Conservation (phyloP, 179 eudicot genomes). For the Beta corolliflora region DNA sequence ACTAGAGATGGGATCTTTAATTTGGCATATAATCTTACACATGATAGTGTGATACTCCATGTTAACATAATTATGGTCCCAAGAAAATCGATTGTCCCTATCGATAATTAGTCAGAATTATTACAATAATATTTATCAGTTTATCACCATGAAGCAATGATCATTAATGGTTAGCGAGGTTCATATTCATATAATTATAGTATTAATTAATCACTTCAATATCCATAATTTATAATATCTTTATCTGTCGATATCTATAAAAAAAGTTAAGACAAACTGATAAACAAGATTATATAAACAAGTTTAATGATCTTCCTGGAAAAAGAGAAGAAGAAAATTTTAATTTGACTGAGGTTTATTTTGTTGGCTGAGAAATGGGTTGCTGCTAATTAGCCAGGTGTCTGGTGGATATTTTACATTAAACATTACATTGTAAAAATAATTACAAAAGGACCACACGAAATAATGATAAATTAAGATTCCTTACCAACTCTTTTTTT, state of each 20-base stretch:
- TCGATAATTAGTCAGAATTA: constrained; percentile 5
- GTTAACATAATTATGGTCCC: neutral
- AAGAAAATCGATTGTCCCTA: neutral
- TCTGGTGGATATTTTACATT: constrained; percentile 3
- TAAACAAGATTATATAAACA: too few species aligned
- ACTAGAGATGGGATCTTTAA: neutral
- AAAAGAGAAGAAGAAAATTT: neutral
- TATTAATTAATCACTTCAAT: neutral
- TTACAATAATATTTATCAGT: neutral
- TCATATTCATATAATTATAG: neutral
- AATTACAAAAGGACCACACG: neutral
- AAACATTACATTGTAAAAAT: neutral
- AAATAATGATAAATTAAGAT: neutral
- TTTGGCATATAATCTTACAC: neutral
- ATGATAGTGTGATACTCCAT: too few species aligned
- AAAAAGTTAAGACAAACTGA: too few species aligned
- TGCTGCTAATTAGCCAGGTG: constrained; percentile 13
- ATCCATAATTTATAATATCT: neutral
- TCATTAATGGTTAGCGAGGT: neutral
- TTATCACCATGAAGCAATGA: neutral
- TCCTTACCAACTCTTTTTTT: neutral
- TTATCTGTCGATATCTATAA: neutral
- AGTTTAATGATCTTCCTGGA: too few species aligned
- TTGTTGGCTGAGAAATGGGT: constrained; percentile 5
- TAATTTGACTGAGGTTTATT: neutral